Conservation (phyloP, 495 filamentous ascomycete species). For the Platismatia glauca region DNA sequence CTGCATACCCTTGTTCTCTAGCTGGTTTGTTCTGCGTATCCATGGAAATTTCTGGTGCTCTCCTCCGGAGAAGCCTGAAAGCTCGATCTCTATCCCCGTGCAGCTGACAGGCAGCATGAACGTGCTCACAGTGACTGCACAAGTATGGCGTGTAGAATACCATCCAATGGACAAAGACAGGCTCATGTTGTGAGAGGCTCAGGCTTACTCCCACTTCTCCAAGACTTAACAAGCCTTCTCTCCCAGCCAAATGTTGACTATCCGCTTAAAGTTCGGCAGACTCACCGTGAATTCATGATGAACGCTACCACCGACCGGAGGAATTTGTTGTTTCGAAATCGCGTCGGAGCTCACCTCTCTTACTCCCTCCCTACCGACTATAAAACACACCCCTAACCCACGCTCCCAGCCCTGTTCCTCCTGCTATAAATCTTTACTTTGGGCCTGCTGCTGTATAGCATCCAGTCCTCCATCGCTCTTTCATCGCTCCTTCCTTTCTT, state of each 20-base stretch:
- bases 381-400: not conserved
- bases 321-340: not conserved
- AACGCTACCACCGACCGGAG: not conserved
- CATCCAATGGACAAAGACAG: not conserved
- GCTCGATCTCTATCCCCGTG: not conserved
- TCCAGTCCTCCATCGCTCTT: not conserved
- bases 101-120: not conserved
- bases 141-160: not conserved
- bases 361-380: not conserved
- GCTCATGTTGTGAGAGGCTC: not conserved
- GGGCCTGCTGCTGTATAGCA: not conserved
- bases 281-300: not conserved
- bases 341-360: not conserved
- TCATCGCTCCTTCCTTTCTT: not conserved
- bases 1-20: not conserved
- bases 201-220: not conserved
- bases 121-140: not conserved
- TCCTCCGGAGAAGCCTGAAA: not conserved
- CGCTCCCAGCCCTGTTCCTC: not conserved
- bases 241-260: not conserved
- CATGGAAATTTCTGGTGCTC: not conserved
- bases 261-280: not conserved
- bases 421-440: not conserved
- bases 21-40: not conserved
- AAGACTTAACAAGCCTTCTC: not conserved